Base-by-base conservation (phyloP, 1,284 basidiomycete species). In the Malassezia dermatis region DNA sequence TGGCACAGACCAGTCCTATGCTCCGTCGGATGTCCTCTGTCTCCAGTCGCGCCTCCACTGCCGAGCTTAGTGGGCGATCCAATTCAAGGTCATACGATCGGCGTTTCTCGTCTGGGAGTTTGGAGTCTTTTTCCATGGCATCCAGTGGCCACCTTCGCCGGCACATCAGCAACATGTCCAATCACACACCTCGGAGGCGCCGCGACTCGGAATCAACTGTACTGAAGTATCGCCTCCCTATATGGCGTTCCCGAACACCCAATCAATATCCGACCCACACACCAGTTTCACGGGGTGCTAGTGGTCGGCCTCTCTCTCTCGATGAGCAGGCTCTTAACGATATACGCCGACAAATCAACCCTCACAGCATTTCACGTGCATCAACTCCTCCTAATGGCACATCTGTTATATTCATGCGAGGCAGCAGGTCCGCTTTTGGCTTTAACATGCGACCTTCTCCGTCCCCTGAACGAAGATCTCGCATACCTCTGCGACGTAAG, bases 201-300 rank as follows among this genome's bases (percentile, higher is more conserved):
- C 53, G 53, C 12, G 39, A 41, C 6, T 55, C 53, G 4, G 53
- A 55, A 17, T 44, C 46, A 4, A 48, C 21, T 19, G 40, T 40
- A 2, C 21, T 21, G 8, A n/a, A 34, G 19, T 31, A 35, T 24
- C 39, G 30, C 5, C 8, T 34, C 11, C 27, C 26, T 21, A 6
- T n/a, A 19, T 15, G 23, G 19, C 37, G 37, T 3, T 21, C 37
- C 17, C 21, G 37, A 21, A 39, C 37, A 12, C 17, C 37, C 37
- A 19, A 21, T 12, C 17, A 11, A 19, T 34, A 15, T 8, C 17
- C 13, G 10, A 3, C 39, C 4, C 39, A 23, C 19, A 26, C 39
- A 15, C 11, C 42, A 10, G 13, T 13, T 12, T 19, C 39, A 31
- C 12, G 39, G 24, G 7, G 12, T 45, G 4, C 27, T 32, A 12